These are phyloP conservation scores for Remersonia thermophila DNA, from an alignment of 2,329 filamentous ascomycete species.

Conservation along the genomic window DNA sequence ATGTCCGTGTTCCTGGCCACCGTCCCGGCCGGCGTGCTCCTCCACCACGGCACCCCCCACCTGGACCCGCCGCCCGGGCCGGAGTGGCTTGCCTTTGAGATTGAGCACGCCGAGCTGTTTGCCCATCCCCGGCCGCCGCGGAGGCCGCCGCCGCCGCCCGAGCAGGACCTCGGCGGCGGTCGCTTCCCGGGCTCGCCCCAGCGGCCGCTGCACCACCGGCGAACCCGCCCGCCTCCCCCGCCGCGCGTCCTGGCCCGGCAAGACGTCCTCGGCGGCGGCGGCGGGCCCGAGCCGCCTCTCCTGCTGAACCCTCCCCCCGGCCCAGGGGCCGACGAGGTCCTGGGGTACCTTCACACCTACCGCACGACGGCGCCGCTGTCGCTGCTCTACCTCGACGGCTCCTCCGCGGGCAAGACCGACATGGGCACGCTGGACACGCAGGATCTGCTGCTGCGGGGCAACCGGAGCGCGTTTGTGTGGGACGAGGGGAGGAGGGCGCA, in stretches of 20 bases:
- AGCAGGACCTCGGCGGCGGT: background rate
- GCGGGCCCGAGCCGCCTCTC: too few relatives aligned
- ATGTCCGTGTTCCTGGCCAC: constrained; percentile 57
- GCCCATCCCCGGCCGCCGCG: constrained; percentile 24
- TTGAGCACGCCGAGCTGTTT: constrained; percentile 60
- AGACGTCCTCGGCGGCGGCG: background rate
- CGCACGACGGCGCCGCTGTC: constrained; percentile 42
- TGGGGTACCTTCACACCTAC: constrained; percentile 57
- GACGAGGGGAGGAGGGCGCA: constrained; percentile 40
- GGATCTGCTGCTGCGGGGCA: constrained; percentile 41
- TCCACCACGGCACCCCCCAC: constrained; percentile 52
- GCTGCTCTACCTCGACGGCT: constrained; percentile 58
- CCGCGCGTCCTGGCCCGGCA: background rate
- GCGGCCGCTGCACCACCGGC: background rate
- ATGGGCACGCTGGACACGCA: constrained; percentile 59
- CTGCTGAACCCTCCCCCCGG: constrained; percentile 5
- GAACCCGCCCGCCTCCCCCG: background rate
- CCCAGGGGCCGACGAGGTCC: constrained; percentile 8
- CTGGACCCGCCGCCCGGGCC: constrained; percentile 36
- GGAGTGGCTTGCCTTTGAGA: constrained; percentile 68
- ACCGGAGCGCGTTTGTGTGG: constrained; percentile 11
- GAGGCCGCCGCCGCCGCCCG: background rate
- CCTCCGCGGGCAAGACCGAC: constrained; percentile 51
- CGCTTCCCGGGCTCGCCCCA: background rate
- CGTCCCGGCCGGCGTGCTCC: constrained; percentile 49